Percentiles rank a stretch among this genome's conserved stretches.
phyloP scores from a whole-genome alignment of 768 basidiomycete species.

The Leccinum uliginosum region DNA sequence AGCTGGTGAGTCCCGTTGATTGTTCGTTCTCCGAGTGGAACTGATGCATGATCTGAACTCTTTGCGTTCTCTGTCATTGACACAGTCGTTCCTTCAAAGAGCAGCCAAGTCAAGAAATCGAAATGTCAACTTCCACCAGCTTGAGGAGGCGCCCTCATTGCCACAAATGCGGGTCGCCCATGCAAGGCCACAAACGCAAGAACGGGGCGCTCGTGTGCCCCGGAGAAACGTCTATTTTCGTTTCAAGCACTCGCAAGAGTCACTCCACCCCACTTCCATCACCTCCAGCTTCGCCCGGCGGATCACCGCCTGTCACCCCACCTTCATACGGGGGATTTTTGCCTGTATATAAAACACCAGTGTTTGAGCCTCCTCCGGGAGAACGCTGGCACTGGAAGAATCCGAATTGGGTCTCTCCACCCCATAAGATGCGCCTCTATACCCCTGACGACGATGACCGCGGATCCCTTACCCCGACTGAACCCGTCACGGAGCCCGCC shows the following conservation, averaged over 20 bases:
- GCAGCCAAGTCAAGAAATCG: conserved; percentile 1
- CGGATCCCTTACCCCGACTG: conserved; percentile 28
- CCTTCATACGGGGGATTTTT: conserved; percentile 12
- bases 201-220: conserved; percentile 30
- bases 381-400: conserved; percentile 32
- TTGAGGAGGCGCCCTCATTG: conserved; percentile 32
- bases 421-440: conserved; percentile 23
- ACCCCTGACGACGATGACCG: conserved; percentile 22
- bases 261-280: conserved; percentile 25
- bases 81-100: not conserved
- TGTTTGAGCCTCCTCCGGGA: conserved; percentile 28
- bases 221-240: conserved; percentile 11
- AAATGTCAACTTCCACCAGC: conserved; percentile 28
- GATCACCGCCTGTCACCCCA: conserved; percentile 20
- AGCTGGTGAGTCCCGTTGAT: conserved; percentile 20
- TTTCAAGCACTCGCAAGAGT: conserved; percentile 11
- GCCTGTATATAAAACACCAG: conserved; percentile 14
- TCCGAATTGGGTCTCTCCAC: conserved; percentile 32
- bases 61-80: not conserved
- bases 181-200: conserved; percentile 32
- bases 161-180: conserved; percentile 30
- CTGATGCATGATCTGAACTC: conserved; percentile 1
- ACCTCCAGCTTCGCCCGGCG: conserved; percentile 24
- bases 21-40: not conserved
- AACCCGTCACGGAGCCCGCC: conserved; percentile 24